These are phyloP conservation scores for Chaetoceros muelleri DNA, from an alignment of 108 stramenopile genomes.

Conservation along the genomic window DNA sequence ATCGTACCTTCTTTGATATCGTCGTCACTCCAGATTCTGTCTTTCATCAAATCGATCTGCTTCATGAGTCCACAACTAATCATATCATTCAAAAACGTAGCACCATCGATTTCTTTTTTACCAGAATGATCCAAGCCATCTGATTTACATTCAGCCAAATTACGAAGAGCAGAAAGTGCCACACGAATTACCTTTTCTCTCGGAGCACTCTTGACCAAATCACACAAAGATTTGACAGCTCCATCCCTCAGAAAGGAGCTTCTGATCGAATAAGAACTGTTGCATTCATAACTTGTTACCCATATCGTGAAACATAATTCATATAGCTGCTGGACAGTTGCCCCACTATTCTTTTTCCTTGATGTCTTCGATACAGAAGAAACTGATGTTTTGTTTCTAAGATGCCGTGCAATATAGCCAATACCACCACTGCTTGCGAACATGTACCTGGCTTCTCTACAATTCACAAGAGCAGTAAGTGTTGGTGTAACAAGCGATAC, in stretches of 20 bases:
- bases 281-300: slow-evolving; percentile 72
- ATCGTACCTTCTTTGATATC: slow-evolving; percentile 54
- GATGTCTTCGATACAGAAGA: slow-evolving; percentile 5
- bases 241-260: slow-evolving; percentile 41
- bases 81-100: slow-evolving; percentile 79
- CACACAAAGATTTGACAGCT: slow-evolving; percentile 50
- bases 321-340: slow-evolving; percentile 80
- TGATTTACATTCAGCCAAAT: slow-evolving; percentile 62
- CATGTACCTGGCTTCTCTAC: slow-evolving; percentile 35
- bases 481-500: slow-evolving; percentile 57
- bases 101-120: slow-evolving; percentile 34
- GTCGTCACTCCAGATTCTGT: slow-evolving; percentile 83
- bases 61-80: slow-evolving; percentile 84
- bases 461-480: slow-evolving; percentile 37
- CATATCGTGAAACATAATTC: slow-evolving; percentile 87
- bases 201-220: slow-evolving; percentile 76
- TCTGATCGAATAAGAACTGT: slow-evolving; percentile 16
- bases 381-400: slow-evolving; percentile 21
- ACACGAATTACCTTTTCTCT: slow-evolving; percentile 92
- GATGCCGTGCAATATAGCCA: slow-evolving; percentile 53
- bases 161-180: slow-evolving; percentile 66
- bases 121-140: slow-evolving; percentile 6
- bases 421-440: slow-evolving; percentile 64
- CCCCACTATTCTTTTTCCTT: slow-evolving; percentile 6
- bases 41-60: slow-evolving; percentile 70